Base-by-base conservation (phyloP, 169 alveolate genomes). In the Cyclospora cayetanensis region DNA sequence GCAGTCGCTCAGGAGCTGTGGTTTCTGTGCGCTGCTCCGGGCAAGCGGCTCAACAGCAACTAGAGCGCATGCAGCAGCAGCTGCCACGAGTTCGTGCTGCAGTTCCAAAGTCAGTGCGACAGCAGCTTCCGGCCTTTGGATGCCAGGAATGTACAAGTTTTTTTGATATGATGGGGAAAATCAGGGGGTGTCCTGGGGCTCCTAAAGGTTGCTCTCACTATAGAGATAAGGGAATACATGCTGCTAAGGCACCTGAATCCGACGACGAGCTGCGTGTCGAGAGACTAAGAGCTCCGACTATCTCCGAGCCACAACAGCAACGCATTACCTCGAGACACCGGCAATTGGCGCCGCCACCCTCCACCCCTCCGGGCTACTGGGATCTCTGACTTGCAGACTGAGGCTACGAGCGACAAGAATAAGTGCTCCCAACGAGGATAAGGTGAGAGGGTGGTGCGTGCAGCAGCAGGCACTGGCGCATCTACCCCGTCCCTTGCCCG, bases 61-160 rank as follows among this genome's bases (percentile, higher is more conserved):
- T 42, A 46, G 65, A 41, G 65, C 55, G 29, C 35, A 41, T 31
- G 63, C 85, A 42, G 39, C 85, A 41, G 63, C 85, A 25, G 65
- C 85, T 74, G 55, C 85, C 65, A 46, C 85, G 63, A 18, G 66
- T 74, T 74, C 85, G 34, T 39, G 63, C 34, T 35, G 15, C 41
- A 2, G 65, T 42, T 12, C 83, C 20, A n/a, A 22, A 29, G 50
- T 9, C 27, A 46, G 50, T 9, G 46, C 22, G 79, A 65, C 41
- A 22, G 66, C 85, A n/a, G 66, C 85, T 74, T 18, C 85, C 65
- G 4, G 65, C 41, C 15, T 42, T 74, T 41, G 85, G 25, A 12
- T 39, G 66, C 63, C 25, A 22, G 12, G 39, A 74, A 20, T 74
- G 66, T 39, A 4, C 65, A 2, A 46, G 25, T 4, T 66, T 66